These are phyloP conservation scores for Tillandsia leiboldiana DNA, from an alignment of 176 grass and related monocot species.

Conservation along the genomic window DNA sequence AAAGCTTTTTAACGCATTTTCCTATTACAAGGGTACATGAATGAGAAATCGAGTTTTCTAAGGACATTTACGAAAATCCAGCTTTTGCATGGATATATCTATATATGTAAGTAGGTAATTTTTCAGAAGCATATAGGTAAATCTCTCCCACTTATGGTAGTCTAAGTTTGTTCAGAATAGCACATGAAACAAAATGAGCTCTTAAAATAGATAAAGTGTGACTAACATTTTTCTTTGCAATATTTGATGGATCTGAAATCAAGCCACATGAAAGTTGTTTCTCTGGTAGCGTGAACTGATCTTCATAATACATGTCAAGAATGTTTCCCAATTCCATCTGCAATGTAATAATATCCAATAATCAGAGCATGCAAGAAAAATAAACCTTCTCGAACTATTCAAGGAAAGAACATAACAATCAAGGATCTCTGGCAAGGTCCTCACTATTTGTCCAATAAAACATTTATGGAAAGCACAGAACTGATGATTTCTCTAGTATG, in stretches of 20 bases:
- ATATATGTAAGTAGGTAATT: no score
- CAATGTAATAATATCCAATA: conserved; percentile 9
- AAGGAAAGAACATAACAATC: not conserved
- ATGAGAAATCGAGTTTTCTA: no score
- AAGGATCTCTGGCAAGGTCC: not conserved
- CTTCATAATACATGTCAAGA: conserved; percentile 95
- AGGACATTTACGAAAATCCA: no score
- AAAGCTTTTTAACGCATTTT: no score
- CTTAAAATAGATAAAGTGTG: not conserved
- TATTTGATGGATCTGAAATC: conserved; percentile 38
- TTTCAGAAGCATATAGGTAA: no score
- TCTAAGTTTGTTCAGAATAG: not conserved
- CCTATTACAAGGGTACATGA: no score
- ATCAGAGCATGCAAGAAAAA: not conserved
- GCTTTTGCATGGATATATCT: no score
- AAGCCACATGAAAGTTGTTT: conserved; percentile 51
- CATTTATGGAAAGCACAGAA: not conserved
- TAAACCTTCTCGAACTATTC: not conserved
- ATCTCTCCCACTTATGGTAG: not conserved
- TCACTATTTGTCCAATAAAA: not conserved
- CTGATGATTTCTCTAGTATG: not conserved
- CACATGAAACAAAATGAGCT: not conserved
- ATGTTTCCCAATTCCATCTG: conserved; percentile 70
- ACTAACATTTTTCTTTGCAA: conserved; percentile 52
- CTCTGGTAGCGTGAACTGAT: conserved; percentile 56